Percentiles rank a stretch among this genome's conserved stretches.
Evolutionary conservation across 345 rosid species (phyloP).

Genomic region (Eucalyptus rudis): DNA sequence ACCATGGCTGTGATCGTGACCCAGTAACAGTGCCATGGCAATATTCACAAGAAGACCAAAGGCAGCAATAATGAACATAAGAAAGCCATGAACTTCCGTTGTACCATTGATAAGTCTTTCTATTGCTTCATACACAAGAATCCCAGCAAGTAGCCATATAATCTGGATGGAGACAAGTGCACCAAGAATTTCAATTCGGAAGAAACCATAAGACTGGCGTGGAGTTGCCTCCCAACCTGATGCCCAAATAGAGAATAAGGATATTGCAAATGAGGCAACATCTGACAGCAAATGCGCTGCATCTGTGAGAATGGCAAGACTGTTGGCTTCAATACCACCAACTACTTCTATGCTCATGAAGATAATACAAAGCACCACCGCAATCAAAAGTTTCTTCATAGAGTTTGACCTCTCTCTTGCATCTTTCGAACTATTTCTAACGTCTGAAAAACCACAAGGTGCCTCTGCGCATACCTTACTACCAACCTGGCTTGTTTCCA

Average conservation of each 20-base stretch:
- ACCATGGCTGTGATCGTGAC: slow-evolving; percentile 49
- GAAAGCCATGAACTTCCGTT: slow-evolving; percentile 48
- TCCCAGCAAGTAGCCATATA: slow-evolving; percentile 74
- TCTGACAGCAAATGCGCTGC: slow-evolving; percentile 71
- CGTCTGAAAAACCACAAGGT: slow-evolving; percentile 60
- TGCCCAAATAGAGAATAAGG: slow-evolving; percentile 66
- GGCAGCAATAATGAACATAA: slow-evolving; percentile 62
- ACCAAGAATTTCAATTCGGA: slow-evolving; percentile 61
- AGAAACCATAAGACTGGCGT: slow-evolving; percentile 60
- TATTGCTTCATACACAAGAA: slow-evolving; percentile 67
- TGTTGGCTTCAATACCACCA: slow-evolving; percentile 73
- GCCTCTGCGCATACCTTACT: slow-evolving; percentile 51
- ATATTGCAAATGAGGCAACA: slow-evolving; percentile 74
- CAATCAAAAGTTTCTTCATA: slow-evolving; percentile 48
- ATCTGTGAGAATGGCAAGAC: slow-evolving; percentile 61
- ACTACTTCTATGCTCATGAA: slow-evolving; percentile 65
- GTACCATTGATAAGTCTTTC: slow-evolving; percentile 32
- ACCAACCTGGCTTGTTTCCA: not conserved
- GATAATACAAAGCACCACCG: slow-evolving; percentile 38
- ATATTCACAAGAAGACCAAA: slow-evolving; percentile 57
- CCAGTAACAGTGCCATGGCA: slow-evolving; percentile 52
- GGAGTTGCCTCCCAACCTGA: slow-evolving; percentile 75
- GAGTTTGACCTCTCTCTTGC: slow-evolving; percentile 47
- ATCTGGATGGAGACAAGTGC: slow-evolving; percentile 71
- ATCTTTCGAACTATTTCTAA: slow-evolving; percentile 31